Base-by-base conservation (phyloP, 148 eudicot species). In the Vaccinium vitisidaea region DNA sequence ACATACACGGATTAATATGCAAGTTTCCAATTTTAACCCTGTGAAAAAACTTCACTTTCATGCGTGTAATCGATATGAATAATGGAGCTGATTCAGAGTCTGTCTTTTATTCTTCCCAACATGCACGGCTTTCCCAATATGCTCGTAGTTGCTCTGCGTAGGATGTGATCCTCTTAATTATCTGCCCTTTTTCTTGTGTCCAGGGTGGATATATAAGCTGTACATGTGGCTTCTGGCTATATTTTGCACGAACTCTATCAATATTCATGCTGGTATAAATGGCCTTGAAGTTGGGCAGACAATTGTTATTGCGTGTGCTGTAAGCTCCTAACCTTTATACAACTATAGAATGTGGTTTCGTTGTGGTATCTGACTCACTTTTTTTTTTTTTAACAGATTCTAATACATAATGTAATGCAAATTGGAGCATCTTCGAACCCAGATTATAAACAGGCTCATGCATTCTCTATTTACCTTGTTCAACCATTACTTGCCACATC, bases 251-350 rank as follows among this genome's bases (percentile, higher is more conserved):
- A 97, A 97, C 81, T 95, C 98, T 36, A 94, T 95, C 86, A 97
- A 95, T 87, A 97, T 97, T 85, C 99, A 97, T 90, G 99, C 99
- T 87, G 99, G 99, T 86, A 74, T 97, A 80, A 97, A 97, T 84
- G 99, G 99, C 88, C 93, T 97, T 61, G 99, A 97, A 95, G 99
- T 94, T 93, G 99, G 99, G 83, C 99, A 97, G 91, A 97, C 99
- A 36, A 92, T 95, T 85, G 95, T 97, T 50, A 94, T 91, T 85
- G 93, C 99, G 74, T 87, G 86, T 88, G 99, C 98, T 84, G 99
- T 97, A 94, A 95, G 98, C 79, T 58, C 81, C 75, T 55, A 80
- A 79, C 46, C 70, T 87, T 79, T 79, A 32, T 61, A 76, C 48
- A 10, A 80, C 53, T 10, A 79, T 73, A 19, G 54, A 43, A 55